Conservation (phyloP, 139 green algal genomes). For the Volvox reticuliferus region DNA sequence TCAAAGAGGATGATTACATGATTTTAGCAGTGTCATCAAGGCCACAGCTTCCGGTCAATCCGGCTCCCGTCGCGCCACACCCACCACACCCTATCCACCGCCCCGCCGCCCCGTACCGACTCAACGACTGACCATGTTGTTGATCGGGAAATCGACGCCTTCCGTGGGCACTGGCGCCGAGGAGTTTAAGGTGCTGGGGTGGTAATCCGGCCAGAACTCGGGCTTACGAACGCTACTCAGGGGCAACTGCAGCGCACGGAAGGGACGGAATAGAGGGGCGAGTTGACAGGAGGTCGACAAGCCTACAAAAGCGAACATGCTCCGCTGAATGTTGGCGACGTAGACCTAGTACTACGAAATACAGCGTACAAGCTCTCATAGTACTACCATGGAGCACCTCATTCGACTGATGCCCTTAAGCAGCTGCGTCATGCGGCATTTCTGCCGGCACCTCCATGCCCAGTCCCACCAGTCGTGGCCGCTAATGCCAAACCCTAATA, state of each 20-base stretch:
- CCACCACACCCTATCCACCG: not conserved
- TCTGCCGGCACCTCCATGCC: too few species aligned
- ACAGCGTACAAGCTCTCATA: too few species aligned
- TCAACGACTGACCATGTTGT: constrained; percentile 45
- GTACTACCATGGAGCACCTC: too few species aligned
- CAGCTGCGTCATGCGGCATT: too few species aligned
- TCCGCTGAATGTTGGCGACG: too few species aligned
- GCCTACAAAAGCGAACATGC: too few species aligned
- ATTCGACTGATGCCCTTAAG: too few species aligned
- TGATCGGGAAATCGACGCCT: constrained; percentile 67
- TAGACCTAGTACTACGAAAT: too few species aligned
- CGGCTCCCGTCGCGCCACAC: not conserved
- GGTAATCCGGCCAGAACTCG: constrained; percentile 83
- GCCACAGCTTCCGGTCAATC: not conserved
- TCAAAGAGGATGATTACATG: not conserved
- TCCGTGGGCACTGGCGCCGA: constrained; percentile 54
- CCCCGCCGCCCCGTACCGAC: not conserved
- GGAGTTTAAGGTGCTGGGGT: constrained; percentile 53
- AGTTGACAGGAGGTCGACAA: too few species aligned
- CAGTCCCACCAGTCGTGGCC: too few species aligned
- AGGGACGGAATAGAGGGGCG: too few species aligned
- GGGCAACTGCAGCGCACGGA: constrained; percentile 64
- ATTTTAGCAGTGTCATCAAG: not conserved
- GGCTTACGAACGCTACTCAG: constrained; percentile 69
- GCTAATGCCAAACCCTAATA: too few species aligned